A percentile compares a stretch with the other conserved stretches of the same genome.
Evolutionary conservation across 805 yeast genomes (phyloP).

Genomic region (Candida adriatica): DNA sequence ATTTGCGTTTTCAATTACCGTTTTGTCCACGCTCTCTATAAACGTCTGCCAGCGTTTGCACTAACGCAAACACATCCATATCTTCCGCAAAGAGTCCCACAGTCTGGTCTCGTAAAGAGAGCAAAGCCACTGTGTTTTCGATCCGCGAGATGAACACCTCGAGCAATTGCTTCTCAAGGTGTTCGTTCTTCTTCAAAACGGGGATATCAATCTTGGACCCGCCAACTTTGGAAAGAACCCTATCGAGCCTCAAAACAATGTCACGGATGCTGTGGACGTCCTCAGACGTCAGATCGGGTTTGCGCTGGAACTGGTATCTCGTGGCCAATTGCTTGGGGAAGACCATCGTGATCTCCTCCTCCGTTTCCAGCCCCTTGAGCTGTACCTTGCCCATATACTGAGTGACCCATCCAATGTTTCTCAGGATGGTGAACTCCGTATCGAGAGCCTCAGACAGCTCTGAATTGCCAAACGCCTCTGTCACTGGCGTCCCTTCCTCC

Average conservation of each 20-base stretch:
- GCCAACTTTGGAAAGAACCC: slow-evolving; percentile 42
- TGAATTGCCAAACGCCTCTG: slow-evolving; percentile 39
- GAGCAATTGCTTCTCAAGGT: slow-evolving; percentile 39
- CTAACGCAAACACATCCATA: slow-evolving; percentile 16
- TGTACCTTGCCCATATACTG: slow-evolving; percentile 78
- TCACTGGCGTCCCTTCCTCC: slow-evolving; percentile 20
- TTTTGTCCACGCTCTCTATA: slow-evolving; percentile 3
- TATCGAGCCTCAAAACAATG: slow-evolving; percentile 51
- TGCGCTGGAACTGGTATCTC: slow-evolving; percentile 42
- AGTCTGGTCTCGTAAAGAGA: slow-evolving; percentile 35
- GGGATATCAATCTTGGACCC: slow-evolving; percentile 30
- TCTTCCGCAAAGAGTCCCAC: slow-evolving; percentile 18
- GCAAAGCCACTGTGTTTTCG: slow-evolving; percentile 47
- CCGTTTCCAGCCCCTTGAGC: slow-evolving; percentile 90
- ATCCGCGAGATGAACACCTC: slow-evolving; percentile 65
- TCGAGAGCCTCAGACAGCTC: slow-evolving; percentile 51
- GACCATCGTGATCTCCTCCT: slow-evolving; percentile 74
- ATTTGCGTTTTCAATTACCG: neutral
- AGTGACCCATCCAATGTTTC: slow-evolving; percentile 61
- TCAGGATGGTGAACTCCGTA: slow-evolving; percentile 55
- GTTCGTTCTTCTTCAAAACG: slow-evolving; percentile 31
- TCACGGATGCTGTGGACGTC: slow-evolving; percentile 45
- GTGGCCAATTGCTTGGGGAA: slow-evolving; percentile 62
- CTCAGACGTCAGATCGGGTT: slow-evolving; percentile 31
- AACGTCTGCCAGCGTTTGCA: slow-evolving; percentile 12